Evolutionary conservation across 2,329 filamentous ascomycete genomes (phyloP).

Genomic region (Fusarium sp.): DNA sequence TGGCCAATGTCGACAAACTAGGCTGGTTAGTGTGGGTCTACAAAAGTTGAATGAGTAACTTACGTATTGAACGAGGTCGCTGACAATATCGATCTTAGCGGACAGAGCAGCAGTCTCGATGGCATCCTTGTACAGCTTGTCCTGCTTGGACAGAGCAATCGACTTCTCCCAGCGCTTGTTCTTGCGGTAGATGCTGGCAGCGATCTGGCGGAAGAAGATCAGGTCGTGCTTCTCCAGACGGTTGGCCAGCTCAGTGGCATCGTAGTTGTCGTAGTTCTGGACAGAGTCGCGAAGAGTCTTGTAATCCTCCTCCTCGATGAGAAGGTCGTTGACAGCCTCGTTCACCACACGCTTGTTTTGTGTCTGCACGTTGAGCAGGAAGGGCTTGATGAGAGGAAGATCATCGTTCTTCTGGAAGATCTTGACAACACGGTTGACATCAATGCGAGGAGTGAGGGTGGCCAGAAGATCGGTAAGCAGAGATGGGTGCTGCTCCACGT

Average conservation of each 20-base stretch:
- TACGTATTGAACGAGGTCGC: slow-evolving; percentile 96
- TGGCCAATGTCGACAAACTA: slow-evolving; percentile 99
- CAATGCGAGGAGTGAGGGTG: slow-evolving; percentile 89
- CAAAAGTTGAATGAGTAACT: slow-evolving; percentile 59
- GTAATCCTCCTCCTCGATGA: slow-evolving; percentile 99
- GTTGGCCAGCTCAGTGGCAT: slow-evolving; percentile 90
- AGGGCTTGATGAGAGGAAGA: slow-evolving; percentile 97
- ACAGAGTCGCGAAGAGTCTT: slow-evolving; percentile 98
- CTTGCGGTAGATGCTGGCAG: slow-evolving; percentile 98
- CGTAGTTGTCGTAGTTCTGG: slow-evolving; percentile 99
- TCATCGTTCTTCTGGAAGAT: slow-evolving; percentile 99
- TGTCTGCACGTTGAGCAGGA: slow-evolving; percentile 93
- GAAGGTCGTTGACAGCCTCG: slow-evolving; percentile 95
- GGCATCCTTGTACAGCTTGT: slow-evolving; percentile 99
- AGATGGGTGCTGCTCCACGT: slow-evolving; percentile 95
- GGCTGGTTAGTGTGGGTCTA: slow-evolving; percentile 46
- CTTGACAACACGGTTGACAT: slow-evolving; percentile 98
- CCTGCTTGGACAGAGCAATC: slow-evolving; percentile 96
- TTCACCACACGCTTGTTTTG: slow-evolving; percentile 99
- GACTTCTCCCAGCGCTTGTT: slow-evolving; percentile 99
- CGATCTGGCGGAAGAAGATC: slow-evolving; percentile 99
- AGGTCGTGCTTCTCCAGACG: slow-evolving; percentile 97
- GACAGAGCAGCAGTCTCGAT: slow-evolving; percentile 98
- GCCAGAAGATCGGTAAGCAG: slow-evolving; percentile 96
- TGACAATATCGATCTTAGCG: slow-evolving; percentile 89